Percentiles rank a stretch among this genome's conserved stretches.
These are phyloP conservation scores for Parastagonospora nodorum DNA, from an alignment of 2,329 filamentous ascomycete species.

Conservation along the genomic window DNA sequence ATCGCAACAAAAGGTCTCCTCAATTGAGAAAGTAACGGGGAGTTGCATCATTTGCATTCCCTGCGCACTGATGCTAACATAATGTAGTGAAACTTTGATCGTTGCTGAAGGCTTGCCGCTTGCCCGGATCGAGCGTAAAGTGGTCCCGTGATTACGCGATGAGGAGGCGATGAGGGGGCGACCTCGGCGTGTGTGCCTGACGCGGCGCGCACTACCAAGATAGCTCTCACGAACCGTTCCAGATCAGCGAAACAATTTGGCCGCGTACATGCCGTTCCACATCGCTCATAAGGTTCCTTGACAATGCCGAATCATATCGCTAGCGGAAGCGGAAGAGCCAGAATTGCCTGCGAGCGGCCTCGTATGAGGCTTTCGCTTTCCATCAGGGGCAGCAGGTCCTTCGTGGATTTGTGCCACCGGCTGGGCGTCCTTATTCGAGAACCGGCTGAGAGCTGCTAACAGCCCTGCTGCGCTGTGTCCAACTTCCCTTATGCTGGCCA, in stretches of 20 bases:
- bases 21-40: no score
- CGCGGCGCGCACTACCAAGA: not conserved
- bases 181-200: not conserved
- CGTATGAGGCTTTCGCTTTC: slow-evolving; percentile 12
- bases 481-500: slow-evolving; percentile 30
- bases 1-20: no score
- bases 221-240: not conserved
- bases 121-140: not conserved
- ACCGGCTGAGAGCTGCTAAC: slow-evolving; percentile 35
- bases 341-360: not conserved
- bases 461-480: slow-evolving; percentile 23
- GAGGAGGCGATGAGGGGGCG: not conserved
- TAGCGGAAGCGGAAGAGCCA: not conserved
- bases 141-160: not conserved
- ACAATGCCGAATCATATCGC: not conserved
- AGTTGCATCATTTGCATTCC: no score
- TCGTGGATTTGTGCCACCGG: slow-evolving; percentile 17
- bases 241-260: not conserved
- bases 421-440: slow-evolving; percentile 29
- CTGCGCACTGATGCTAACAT: no score
- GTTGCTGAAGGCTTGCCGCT: not conserved
- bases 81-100: slow-evolving; percentile 1
- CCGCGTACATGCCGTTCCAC: not conserved
- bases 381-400: slow-evolving; percentile 32
- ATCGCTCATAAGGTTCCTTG: not conserved